Base-by-base conservation (phyloP, 139 green algal species). In the Tetraselmis chui region DNA sequence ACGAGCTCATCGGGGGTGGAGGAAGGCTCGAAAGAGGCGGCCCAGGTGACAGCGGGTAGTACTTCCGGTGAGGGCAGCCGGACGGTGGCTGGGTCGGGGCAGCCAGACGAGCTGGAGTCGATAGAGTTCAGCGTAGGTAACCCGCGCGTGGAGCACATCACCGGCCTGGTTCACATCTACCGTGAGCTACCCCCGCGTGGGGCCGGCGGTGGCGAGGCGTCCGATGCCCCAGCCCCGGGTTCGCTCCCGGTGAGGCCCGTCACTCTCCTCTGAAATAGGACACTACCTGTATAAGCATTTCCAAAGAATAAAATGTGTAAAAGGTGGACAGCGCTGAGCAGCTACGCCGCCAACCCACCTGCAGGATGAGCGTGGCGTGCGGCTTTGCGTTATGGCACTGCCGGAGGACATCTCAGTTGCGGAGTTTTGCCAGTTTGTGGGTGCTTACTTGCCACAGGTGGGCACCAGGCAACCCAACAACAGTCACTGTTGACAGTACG, bases 361-460 rank as follows among this genome's bases (percentile, higher is more conserved):
- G 29, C n/a, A 75, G 82, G 78, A 82, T 0, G 83, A 77, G 1
- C 85, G 78, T 26, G 88, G 82, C 59, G 67, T 84, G 26, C 87
- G 85, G 31, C 80, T 97, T 29, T 97, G 93, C 77, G 93, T 95
- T 76, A 86, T 98, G 78, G 92, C 93, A 0, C 88, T 98, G 18
- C 96, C 96, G 0, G 79, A 87, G 0, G 91, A 97, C 86, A 94
- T 99, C 89, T 90, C 92, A 0, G 91, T 98, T 26, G 87, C 93
- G 1, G 93, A 98, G 45, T 96, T 98, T 79, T 98, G 94, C 81
- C 88, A 89, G 28, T 98, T 98, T 82, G 87, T 94, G 23, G 94
- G 93, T 0, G 90, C 86, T 0, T 94, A 96, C 88, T 88, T 98
- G 32, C 76, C 83, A 24, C 76, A 89, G 5, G 82, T 94, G 23